phyloP scores from a whole-genome alignment of 148 eudicot genomes.

The Suaeda aralocaspica region DNA sequence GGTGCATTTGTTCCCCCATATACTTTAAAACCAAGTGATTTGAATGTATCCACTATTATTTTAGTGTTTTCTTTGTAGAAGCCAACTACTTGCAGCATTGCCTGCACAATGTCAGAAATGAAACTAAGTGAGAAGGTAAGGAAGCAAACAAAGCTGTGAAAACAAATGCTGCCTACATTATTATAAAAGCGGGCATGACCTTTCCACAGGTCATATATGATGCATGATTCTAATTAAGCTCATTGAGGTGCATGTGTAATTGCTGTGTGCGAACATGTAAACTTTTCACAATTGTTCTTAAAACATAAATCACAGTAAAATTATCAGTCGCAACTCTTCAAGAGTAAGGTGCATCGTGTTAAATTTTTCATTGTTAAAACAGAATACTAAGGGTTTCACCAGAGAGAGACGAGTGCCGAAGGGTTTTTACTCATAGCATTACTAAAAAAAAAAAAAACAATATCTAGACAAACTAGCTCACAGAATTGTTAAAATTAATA shows the following conservation, averaged over 20 bases:
- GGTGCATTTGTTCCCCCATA: slow-evolving; percentile 91
- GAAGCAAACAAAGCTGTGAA: background rate
- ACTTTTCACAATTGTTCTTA: background rate
- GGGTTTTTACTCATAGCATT: background rate
- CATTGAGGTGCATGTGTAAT: background rate
- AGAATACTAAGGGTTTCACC: background rate
- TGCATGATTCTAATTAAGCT: background rate
- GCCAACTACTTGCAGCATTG: slow-evolving; percentile 77
- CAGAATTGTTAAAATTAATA: background rate
- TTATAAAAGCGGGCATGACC: background rate
- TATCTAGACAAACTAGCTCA: background rate
- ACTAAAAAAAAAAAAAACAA: background rate
- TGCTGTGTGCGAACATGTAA: too few species aligned
- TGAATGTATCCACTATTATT: slow-evolving; percentile 78
- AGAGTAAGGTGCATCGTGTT: background rate
- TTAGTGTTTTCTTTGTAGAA: slow-evolving; percentile 85
- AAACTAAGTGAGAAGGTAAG: background rate
- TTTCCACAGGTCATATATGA: background rate
- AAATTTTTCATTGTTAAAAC: background rate
- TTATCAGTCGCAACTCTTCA: background rate
- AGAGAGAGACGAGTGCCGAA: background rate
- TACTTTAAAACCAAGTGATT: slow-evolving; percentile 80
- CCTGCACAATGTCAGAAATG: slow-evolving; percentile 41
- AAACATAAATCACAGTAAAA: background rate
- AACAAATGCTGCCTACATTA: background rate